Evolutionary conservation across 768 basidiomycete genomes (phyloP), one percentile per base, ranked within the genome.

Genomic region (Crepidotus variabilis): DNA sequence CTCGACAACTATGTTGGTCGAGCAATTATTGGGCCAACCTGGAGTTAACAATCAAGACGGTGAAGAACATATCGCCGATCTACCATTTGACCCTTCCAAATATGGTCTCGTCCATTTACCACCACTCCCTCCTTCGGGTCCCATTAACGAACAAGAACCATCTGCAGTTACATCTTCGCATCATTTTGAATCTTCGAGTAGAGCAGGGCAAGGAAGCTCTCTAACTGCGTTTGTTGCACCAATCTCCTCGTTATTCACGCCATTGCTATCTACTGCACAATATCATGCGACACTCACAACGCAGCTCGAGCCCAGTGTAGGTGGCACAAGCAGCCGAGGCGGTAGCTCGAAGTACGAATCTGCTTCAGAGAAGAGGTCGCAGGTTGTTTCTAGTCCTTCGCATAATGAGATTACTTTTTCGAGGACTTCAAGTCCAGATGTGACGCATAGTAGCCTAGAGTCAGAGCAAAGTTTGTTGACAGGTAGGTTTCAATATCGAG

Each of bases 401-500:
- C 2, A 14, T 16, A 43, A 43, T 16, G 14, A 3, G 13, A 16
- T 11, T 4, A 20, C 5, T 43, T 43, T 11, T 2, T 62, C 57
- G 1, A 56, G 55, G 20, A 47, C 47, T 24, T 61, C 56, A 28
- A 56, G 50, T 52, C 32, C 52, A 21, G 60, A 55, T 5, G 39
- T 5, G 20, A 52, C 54, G 33, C 28, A 39, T 32, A 56, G 62
- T 23, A 61, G 59, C 36, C 24, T 58, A 2, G 43, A 35, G 16
- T 67, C 64, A 13, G 69, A 71, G 23, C 65, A 67, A 16, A 63
- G 67, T 14, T 71, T 79, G 45, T 69, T 87, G 48, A 85, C 85
- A 0, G 72, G 84, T 58, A 73, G 86, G n/a, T 90, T 87, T 59
- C 75, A 86, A 63, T 84, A 90, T 65, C 69, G 76, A 8, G 71